Evolutionary conservation across 129 eudicot species (phyloP).

Genomic region (Pseudognaphalium luteoalbum): DNA sequence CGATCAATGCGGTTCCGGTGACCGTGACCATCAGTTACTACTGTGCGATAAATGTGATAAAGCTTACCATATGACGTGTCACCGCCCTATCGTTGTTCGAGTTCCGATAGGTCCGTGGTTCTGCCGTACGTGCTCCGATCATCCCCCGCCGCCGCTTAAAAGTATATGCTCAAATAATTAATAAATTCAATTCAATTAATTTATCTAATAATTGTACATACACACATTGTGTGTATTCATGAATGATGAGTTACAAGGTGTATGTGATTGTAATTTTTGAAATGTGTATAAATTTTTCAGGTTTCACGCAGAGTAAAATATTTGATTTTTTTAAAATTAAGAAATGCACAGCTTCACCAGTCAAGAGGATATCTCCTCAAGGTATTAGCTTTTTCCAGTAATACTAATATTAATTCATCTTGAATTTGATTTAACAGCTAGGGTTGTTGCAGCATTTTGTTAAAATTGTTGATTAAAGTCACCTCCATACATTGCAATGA

Average conservation of each 20-base stretch:
- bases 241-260: not conserved
- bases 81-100: conserved; percentile 77
- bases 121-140: conserved; percentile 61
- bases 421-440: conserved; percentile 15
- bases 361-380: conserved; percentile 60
- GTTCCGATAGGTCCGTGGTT: conserved; percentile 80
- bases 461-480: not conserved
- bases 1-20: conserved; percentile 83
- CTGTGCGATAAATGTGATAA: conserved; percentile 76
- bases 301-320: conserved; percentile 72
- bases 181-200: not conserved
- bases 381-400: conserved; percentile 42
- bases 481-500: not conserved
- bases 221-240: conserved; percentile 25
- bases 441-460: conserved; percentile 17
- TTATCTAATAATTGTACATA: not conserved
- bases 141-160: conserved; percentile 38
- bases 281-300: conserved; percentile 38
- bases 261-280: not conserved
- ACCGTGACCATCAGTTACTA: conserved; percentile 56
- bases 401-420: not conserved
- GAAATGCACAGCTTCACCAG: conserved; percentile 47
- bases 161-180: conserved; percentile 36
- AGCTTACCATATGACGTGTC: conserved; percentile 75
- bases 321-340: conserved; percentile 75